Conservation (phyloP, 2,329 filamentous ascomycete genomes). For the Fonsecaea monophora region DNA sequence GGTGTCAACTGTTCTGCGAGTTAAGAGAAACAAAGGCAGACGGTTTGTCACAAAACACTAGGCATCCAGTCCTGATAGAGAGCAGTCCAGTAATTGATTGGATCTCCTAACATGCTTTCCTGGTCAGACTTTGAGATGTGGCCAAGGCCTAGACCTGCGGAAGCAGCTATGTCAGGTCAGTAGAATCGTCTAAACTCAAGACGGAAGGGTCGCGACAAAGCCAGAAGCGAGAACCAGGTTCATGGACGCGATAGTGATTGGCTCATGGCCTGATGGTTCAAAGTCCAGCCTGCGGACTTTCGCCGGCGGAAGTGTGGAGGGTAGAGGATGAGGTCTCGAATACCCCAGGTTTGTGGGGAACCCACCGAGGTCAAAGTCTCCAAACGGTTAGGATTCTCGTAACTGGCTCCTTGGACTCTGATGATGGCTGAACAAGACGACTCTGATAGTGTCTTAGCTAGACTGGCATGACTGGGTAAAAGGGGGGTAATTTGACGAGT, state of each 20-base stretch:
- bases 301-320: not conserved
- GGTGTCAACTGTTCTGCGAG: not conserved
- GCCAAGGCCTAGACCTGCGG: not conserved
- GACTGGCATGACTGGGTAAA: not conserved
- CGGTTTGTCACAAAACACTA: constrained; percentile 7
- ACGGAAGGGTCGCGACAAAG: not conserved
- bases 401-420: not conserved
- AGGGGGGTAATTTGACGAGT: not conserved
- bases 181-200: not conserved
- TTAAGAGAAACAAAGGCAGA: not conserved
- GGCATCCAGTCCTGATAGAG: not conserved
- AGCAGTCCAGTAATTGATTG: not conserved
- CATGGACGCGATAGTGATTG: constrained; percentile 7
- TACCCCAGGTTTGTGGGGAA: constrained; percentile 24
- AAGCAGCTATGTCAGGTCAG: not conserved
- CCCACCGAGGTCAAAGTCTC: constrained; percentile 23
- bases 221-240: not conserved
- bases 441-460: not conserved
- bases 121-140: constrained; percentile 3
- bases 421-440: not conserved
- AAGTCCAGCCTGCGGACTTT: constrained; percentile 13
- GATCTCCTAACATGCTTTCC: constrained; percentile 6
- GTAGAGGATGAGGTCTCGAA: constrained; percentile 10
- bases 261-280: constrained; percentile 6
- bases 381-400: constrained; percentile 11